Percentiles rank a stretch among this genome's conserved stretches.
phyloP scores from a whole-genome alignment of 2,329 filamentous ascomycete genomes.

The Ceratocystis cacaofunesta region DNA sequence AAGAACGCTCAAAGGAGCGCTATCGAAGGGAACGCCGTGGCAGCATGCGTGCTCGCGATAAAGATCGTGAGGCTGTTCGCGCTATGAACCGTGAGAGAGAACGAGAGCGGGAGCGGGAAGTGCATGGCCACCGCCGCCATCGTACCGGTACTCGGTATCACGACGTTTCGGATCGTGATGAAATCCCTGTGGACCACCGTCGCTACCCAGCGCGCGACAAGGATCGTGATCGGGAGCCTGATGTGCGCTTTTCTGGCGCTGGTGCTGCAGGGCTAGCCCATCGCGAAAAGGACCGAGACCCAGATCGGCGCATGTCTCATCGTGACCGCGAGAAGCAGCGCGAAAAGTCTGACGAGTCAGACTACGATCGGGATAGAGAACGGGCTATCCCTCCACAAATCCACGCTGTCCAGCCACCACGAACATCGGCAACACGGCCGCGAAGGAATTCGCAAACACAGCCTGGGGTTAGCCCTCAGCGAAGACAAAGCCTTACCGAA shows the following conservation, averaged over 20 bases:
- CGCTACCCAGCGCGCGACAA: constrained; percentile 12
- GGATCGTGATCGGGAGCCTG: constrained; percentile 18
- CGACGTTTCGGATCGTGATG: constrained; percentile 17
- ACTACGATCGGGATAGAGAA: constrained; percentile 11
- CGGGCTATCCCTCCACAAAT: background rate
- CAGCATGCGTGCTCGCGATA: constrained; percentile 12
- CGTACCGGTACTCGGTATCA: constrained; percentile 8
- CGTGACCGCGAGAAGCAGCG: constrained; percentile 7
- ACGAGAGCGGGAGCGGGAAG: constrained; percentile 20
- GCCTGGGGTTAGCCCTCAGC: constrained; percentile 10
- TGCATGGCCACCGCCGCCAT: constrained; percentile 13
- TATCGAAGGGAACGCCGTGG: constrained; percentile 14
- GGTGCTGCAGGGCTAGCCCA: background rate
- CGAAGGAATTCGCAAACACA: constrained; percentile 14
- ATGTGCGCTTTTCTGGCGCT: constrained; percentile 12
- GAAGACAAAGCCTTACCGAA: constrained; percentile 14
- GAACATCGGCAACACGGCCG: background rate
- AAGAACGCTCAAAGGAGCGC: constrained; percentile 10
- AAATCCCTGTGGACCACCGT: constrained; percentile 14
- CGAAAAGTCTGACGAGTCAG: constrained; percentile 10
- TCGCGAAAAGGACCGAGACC: constrained; percentile 3
- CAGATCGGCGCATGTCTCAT: background rate
- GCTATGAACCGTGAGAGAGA: constrained; percentile 1
- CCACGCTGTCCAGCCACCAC: background rate
- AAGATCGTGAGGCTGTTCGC: constrained; percentile 12